phyloP scores from a whole-genome alignment of 257 asterid species.

The Rauvolfia tetraphylla region DNA sequence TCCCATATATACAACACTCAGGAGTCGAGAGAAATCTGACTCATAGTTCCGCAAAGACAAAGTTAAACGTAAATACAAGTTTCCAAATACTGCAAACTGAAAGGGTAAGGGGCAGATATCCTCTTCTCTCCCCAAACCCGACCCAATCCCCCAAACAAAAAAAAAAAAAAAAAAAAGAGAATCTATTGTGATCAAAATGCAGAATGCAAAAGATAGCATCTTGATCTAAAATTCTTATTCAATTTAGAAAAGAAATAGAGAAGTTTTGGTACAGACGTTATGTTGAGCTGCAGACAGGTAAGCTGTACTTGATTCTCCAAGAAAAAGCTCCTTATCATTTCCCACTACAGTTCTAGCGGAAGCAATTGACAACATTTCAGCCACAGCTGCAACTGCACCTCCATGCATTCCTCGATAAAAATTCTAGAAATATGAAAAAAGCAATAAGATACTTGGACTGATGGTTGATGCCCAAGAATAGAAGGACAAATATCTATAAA shows the following conservation, averaged over 20 bases:
- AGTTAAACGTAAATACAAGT: background rate
- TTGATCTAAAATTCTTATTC: background rate
- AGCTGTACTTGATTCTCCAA: conserved; percentile 73
- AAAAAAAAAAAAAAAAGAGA: too few species aligned
- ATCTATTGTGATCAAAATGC: background rate
- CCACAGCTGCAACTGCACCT: conserved; percentile 76
- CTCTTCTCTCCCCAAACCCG: background rate
- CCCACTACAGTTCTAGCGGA: conserved; percentile 86
- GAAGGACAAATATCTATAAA: background rate
- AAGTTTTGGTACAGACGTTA: conserved; percentile 31
- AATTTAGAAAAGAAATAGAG: background rate
- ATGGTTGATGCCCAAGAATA: background rate
- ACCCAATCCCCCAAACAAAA: background rate
- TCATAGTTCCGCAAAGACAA: background rate
- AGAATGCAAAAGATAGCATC: background rate
- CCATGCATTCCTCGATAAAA: conserved; percentile 77
- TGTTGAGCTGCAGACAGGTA: conserved; percentile 72
- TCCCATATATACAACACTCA: too few species aligned
- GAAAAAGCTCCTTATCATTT: conserved; percentile 64
- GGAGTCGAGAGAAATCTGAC: background rate
- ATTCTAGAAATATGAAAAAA: conserved; percentile 42
- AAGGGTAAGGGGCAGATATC: background rate
- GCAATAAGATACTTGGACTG: background rate
- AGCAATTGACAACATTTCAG: conserved; percentile 63
- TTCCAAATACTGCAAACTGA: background rate